phyloP scores from a whole-genome alignment of 768 basidiomycete species.

The Psilocybe tampanensis region DNA sequence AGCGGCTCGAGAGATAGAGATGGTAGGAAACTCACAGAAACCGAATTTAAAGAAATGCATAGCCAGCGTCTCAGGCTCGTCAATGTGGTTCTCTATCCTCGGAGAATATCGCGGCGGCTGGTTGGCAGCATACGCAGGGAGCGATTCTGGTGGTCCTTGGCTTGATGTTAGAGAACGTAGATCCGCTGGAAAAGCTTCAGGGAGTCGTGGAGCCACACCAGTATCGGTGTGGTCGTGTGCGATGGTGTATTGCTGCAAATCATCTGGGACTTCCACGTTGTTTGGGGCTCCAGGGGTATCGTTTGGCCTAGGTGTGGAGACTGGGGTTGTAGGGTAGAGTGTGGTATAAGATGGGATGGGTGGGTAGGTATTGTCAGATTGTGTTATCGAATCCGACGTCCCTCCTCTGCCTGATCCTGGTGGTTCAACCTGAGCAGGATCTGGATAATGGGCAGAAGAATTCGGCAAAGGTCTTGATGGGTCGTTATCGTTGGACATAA shows the following conservation, averaged over 20 bases:
- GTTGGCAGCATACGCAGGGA: conserved; percentile 20
- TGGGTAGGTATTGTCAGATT: background rate
- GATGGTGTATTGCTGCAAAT: conserved; percentile 12
- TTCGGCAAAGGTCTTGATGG: background rate
- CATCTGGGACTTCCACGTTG: background rate
- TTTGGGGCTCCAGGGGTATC: background rate
- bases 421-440: background rate
- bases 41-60: conserved; percentile 19
- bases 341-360: background rate
- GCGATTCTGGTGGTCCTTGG: conserved; percentile 9
- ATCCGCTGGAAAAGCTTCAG: conserved; percentile 17
- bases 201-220: conserved; percentile 10
- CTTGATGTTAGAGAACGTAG: conserved; percentile 10
- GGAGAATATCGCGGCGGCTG: conserved; percentile 17
- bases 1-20: background rate
- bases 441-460: background rate
- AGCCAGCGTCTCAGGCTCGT: conserved; percentile 18
- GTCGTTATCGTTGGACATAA: background rate
- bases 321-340: background rate
- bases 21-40: conserved; percentile 14
- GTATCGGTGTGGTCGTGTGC: conserved; percentile 13
- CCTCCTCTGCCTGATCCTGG: background rate
- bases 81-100: conserved; percentile 1
- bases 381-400: background rate
- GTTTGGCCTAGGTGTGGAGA: background rate